Evolutionary conservation across 352 stramenopile genomes (phyloP).

Genomic region (Phytophthora meadii): DNA sequence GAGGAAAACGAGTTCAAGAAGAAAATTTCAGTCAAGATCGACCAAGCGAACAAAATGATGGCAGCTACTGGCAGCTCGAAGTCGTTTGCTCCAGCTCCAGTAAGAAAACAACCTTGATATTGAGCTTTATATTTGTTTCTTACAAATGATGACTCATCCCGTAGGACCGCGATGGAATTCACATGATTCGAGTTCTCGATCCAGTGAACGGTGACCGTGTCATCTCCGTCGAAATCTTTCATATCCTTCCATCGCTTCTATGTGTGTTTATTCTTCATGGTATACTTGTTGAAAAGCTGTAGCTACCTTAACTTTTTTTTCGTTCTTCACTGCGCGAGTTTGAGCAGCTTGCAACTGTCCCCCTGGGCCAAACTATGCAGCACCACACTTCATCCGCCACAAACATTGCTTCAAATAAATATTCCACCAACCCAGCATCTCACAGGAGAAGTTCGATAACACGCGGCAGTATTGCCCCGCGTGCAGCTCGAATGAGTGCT

Average conservation of each 20-base stretch:
- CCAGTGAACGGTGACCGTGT: constrained; percentile 47
- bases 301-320: constrained; percentile 51
- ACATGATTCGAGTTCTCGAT: constrained; percentile 71
- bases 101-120: constrained; percentile 13
- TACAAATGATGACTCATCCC: not conserved
- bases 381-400: constrained; percentile 9
- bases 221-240: constrained; percentile 75
- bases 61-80: constrained; percentile 46
- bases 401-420: constrained; percentile 5
- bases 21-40: constrained; percentile 80
- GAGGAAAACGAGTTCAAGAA: constrained; percentile 75
- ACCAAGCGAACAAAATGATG: constrained; percentile 86
- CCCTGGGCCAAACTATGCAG: constrained; percentile 56
- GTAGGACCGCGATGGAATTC: constrained; percentile 71
- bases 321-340: constrained; percentile 70
- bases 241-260: constrained; percentile 57
- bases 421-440: not conserved
- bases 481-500: constrained; percentile 10
- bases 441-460: constrained; percentile 3
- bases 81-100: constrained; percentile 55
- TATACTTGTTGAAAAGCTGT: not conserved
- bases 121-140: not conserved
- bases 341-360: constrained; percentile 67
- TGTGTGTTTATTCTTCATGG: constrained; percentile 1
- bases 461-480: constrained; percentile 15